phyloP scores from a whole-genome alignment of 1,139 yeast genomes.

The Blastobotrys buckinghamii region DNA sequence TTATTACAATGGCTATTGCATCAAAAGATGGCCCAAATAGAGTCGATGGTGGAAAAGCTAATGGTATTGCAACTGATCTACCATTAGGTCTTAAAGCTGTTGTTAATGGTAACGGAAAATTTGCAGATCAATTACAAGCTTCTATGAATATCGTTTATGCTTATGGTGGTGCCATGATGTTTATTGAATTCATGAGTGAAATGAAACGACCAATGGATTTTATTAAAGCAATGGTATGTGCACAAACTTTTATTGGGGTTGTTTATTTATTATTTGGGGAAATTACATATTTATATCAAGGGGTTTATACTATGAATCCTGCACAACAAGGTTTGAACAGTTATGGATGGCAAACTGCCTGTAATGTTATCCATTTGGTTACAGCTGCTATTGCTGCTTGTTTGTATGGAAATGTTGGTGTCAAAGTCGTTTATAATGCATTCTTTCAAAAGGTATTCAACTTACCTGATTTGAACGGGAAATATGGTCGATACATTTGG shows the following conservation, averaged over 20 bases:
- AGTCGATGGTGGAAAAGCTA: slow-evolving; percentile 29
- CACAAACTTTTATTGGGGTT: slow-evolving; percentile 38
- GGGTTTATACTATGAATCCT: slow-evolving; percentile 39
- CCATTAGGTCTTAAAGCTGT: slow-evolving; percentile 24
- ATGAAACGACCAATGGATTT: slow-evolving; percentile 43
- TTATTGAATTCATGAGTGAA: slow-evolving; percentile 43
- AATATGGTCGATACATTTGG: slow-evolving; percentile 37
- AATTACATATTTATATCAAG: slow-evolving; percentile 40
- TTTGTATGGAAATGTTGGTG: slow-evolving; percentile 42
- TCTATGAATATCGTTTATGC: slow-evolving; percentile 44
- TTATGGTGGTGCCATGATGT: slow-evolving; percentile 45
- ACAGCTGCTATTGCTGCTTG: slow-evolving; percentile 42
- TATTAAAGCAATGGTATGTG: slow-evolving; percentile 42
- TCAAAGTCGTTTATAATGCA: slow-evolving; percentile 39
- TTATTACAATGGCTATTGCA: slow-evolving; percentile 40
- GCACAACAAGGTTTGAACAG: slow-evolving; percentile 39
- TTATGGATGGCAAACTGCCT: slow-evolving; percentile 39
- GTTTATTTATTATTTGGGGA: slow-evolving; percentile 39
- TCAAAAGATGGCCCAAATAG: slow-evolving; percentile 34
- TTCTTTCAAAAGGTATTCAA: slow-evolving; percentile 33
- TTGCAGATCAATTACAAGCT: slow-evolving; percentile 33
- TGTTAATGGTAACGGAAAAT: slow-evolving; percentile 28
- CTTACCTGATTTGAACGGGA: slow-evolving; percentile 32
- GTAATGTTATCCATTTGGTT: slow-evolving; percentile 36
- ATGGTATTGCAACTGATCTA: slow-evolving; percentile 18